phyloP scores from a whole-genome alignment of 139 green algal species.

The Closterium sp. region DNA sequence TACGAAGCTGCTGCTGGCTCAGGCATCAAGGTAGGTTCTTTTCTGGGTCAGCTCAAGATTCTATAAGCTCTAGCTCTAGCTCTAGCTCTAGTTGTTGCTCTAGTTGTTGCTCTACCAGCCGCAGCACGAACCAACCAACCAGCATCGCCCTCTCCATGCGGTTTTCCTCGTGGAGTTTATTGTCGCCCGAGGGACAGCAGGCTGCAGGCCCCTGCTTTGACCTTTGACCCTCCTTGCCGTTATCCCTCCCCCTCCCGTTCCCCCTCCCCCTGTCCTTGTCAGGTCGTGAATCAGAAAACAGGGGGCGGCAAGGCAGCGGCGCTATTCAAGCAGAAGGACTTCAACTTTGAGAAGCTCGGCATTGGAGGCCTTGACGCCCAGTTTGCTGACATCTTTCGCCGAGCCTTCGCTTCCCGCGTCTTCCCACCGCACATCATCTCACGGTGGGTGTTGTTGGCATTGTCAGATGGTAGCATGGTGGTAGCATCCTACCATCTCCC shows the following conservation, averaged over 20 bases:
- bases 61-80: too few species aligned
- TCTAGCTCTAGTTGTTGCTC: too few species aligned
- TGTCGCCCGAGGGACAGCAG: too few species aligned
- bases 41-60: too few species aligned
- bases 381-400: conserved; percentile 96
- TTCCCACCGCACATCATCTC: conserved; percentile 74
- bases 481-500: too few species aligned
- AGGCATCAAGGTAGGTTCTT: background rate
- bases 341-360: conserved; percentile 95
- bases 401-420: conserved; percentile 92
- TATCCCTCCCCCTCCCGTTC: background rate
- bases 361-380: conserved; percentile 90
- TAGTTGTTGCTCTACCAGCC: too few species aligned
- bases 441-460: background rate
- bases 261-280: background rate
- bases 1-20: conserved; percentile 42
- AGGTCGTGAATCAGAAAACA: conserved; percentile 59
- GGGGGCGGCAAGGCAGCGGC: conserved; percentile 33
- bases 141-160: too few species aligned
- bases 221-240: too few species aligned
- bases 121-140: too few species aligned
- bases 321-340: conserved; percentile 92
- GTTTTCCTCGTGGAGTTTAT: too few species aligned
- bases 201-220: too few species aligned
- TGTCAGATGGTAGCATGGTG: too few species aligned